These are phyloP conservation scores for Solanum ossicruentum DNA, from an alignment of 257 asterid species.

Conservation along the genomic window DNA sequence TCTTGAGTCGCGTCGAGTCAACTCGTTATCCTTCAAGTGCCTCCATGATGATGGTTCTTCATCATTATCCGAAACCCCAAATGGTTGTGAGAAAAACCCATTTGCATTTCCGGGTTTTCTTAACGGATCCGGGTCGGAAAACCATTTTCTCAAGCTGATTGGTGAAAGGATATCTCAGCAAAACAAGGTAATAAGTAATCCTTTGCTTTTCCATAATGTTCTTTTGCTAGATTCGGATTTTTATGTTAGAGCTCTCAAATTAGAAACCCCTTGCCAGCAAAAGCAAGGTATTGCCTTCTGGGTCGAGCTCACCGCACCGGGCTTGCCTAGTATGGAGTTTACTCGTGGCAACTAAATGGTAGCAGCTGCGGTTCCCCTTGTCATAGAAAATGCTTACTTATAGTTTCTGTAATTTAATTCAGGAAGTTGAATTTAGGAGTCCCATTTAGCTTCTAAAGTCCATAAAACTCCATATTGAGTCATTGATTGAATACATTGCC, in stretches of 20 bases:
- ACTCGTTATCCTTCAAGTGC: slow-evolving; percentile 18
- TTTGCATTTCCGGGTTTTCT: slow-evolving; percentile 9
- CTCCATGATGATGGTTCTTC: neutral
- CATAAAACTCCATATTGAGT: neutral
- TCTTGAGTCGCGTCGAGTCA: slow-evolving; percentile 18
- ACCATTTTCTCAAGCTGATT: slow-evolving; percentile 11
- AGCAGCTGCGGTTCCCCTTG: no score
- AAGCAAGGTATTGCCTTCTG: no score
- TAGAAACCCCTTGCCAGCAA: no score
- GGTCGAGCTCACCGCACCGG: no score
- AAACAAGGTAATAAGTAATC: slow-evolving; percentile 24
- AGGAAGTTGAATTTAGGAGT: neutral
- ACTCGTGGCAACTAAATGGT: no score
- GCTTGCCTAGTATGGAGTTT: no score
- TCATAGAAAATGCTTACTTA: neutral
- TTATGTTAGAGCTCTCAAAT: no score
- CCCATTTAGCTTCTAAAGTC: neutral
- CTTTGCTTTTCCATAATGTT: neutral
- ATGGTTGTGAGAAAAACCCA: slow-evolving; percentile 2
- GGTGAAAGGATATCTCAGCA: slow-evolving; percentile 2
- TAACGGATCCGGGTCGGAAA: slow-evolving; percentile 15
- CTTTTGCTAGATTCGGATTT: neutral
- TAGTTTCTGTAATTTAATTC: neutral
- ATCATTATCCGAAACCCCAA: neutral
- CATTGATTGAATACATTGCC: neutral